Evolutionary conservation across 23 red algal genomes (phyloP).

Genomic region (Gracilaria domingensis): DNA sequence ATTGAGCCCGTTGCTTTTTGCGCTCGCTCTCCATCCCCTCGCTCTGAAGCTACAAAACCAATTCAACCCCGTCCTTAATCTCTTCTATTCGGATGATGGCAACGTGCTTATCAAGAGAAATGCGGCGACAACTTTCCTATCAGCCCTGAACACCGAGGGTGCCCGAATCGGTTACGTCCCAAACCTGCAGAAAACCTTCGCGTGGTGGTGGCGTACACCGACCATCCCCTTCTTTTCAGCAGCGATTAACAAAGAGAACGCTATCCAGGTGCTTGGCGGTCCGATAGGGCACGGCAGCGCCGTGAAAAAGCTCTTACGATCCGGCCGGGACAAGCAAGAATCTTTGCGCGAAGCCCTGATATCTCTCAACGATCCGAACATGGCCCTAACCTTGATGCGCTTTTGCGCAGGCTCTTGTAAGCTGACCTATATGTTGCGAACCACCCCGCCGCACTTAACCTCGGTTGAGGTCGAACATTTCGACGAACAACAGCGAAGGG

Average conservation of each 20-base stretch:
- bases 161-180: neutral
- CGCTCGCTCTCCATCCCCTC: neutral
- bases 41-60: neutral
- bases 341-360: no score
- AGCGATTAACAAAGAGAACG: neutral
- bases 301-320: no score
- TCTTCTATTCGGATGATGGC: conserved; percentile 12
- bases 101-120: neutral
- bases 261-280: neutral
- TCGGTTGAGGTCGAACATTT: no score
- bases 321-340: no score
- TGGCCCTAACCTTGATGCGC: no score
- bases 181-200: conserved; percentile 4
- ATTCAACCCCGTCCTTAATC: conserved; percentile 15
- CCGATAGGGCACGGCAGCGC: neutral
- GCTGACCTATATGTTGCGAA: no score
- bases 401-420: no score
- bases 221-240: neutral
- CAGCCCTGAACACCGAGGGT: neutral
- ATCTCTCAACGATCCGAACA: no score
- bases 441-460: no score
- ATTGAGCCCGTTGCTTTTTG: conserved; percentile 4
- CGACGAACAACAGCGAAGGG: no score
- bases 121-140: neutral
- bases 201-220: conserved; percentile 16